Base-by-base conservation (phyloP, 1,139 yeast genomes). In the Lodderomyces pseudojiufengensis region DNA sequence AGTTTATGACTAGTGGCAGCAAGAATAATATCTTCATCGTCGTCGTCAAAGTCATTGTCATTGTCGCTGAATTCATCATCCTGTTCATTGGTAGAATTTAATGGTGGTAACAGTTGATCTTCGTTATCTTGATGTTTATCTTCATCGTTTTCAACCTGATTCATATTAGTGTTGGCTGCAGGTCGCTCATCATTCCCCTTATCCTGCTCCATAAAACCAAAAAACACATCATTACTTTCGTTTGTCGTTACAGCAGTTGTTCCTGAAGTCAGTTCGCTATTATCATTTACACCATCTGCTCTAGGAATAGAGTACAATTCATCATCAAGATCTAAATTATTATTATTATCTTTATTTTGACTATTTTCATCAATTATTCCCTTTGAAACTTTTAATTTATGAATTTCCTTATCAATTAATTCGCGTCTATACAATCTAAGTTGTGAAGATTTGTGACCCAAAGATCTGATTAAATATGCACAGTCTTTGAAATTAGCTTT, bases 401-500 rank as follows among this genome's bases (percentile, higher is more conserved):
- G 49, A 24, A 69, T 48, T 41, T 68, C 72, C 27, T 51, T 47
- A 3, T 63, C 64, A 2, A 70, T 44, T 39, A 68, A 54, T 32
- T 60, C 65, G 12, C 63, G 50, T 41, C 76, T 52, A 45, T 70
- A 69, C 8, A 58, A 37, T 35, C 52, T 61, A 40, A 68, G 49
- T 20, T 57, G 58, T 2, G 63, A 48, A 11, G 70, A 59, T 41
- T 63, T 56, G 13, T 55, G 48, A 2, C 66, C 66, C 37, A 63
- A 59, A 5, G 49, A 47, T 25, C 75, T 44, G 1, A 69, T 41
- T 40, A 70, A 47, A 26, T 54, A 59, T 15, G 67, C 51, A 46
- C 76, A 81, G 52, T 85, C 95, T 37, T 67, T 63, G 47, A 86
- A 84, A 42, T 74, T 80, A 2, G 95, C 88, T 55, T 80, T 80